Evolutionary conservation across 2,329 filamentous ascomycete genomes (phyloP), one percentile per base, ranked within the genome.

Genomic region (Fusarium anthophilum): DNA sequence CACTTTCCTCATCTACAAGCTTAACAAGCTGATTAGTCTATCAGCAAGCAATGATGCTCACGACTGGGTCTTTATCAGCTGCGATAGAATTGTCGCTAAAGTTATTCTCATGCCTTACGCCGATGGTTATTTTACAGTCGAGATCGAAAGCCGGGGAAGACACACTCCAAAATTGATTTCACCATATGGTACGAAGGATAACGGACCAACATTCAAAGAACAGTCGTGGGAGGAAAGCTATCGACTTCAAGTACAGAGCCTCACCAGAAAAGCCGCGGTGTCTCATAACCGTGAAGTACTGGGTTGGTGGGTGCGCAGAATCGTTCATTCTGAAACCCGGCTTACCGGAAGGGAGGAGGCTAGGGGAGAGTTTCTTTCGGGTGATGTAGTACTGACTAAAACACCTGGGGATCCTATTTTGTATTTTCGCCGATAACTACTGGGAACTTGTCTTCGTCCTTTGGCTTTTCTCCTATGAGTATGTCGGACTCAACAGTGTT

Each of bases 31-130:
- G 14, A 48, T 15, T 9, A 30, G 20, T 30, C 5, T 17, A 30
- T 1, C 9, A 48, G 26, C 2, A n/a, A n/a, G 20, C 4, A 5
- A 17, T n/a, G 3, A 0, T 2, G 10, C 4, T 8, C 10, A 50
- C 7, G 6, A 48, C 28, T 17, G 45, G 0, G 30, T 5, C 1
- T 32, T 13, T 32, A 32, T 32, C 12, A 1, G 30, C 12, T 32
- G 12, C 30, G 30, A 32, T 32, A 5, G 30, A 32, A 32, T 32
- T 32, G 2, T 32, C 5, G 12, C 30, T 5, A 13, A 5, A 32
- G 30, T 32, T 32, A 2, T 5, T 32, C 4, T 5, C 12, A 0
- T 32, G 30, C 30, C 4, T 32, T 32, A 32, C 30, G 30, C 30
- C 30, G 30, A 32, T 32, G 30, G 12, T 32, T 32, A 32, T 32